Conservation (phyloP, 176 grass and related monocot genomes). For the Tuctoria greenei region DNA sequence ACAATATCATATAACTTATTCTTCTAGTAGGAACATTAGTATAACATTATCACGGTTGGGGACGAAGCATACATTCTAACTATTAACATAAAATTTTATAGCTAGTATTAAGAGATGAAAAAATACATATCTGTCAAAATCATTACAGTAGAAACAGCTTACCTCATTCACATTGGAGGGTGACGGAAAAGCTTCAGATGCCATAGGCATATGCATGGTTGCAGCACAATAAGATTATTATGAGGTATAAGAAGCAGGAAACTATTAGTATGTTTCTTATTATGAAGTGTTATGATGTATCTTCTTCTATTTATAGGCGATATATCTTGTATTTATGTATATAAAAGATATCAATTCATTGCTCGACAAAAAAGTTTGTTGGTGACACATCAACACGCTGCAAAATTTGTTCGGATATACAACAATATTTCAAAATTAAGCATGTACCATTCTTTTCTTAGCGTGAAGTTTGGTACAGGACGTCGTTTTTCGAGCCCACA, state of each 20-base stretch:
- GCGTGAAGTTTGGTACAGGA: too few relatives aligned
- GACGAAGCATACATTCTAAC: not conserved
- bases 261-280: not conserved
- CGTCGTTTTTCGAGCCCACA: too few relatives aligned
- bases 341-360: not conserved
- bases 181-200: conserved; percentile 29
- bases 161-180: not conserved
- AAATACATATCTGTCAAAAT: not conserved
- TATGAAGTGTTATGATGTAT: not conserved
- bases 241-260: not conserved
- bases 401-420: conserved; percentile 18
- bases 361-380: conserved; percentile 14
- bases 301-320: not conserved
- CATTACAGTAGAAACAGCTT: not conserved
- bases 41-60: not conserved
- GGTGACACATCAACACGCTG: not conserved
- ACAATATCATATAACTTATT: not conserved
- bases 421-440: too few relatives aligned
- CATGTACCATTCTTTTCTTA: too few relatives aligned
- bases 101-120: not conserved
- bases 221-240: not conserved
- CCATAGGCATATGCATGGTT: conserved; percentile 42
- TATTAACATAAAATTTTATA: not conserved
- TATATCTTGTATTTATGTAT: not conserved
- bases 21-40: too few relatives aligned